Conservation (phyloP, 371 early-diverging fungal species). For the Homolaphlyctis polyrhiza region DNA sequence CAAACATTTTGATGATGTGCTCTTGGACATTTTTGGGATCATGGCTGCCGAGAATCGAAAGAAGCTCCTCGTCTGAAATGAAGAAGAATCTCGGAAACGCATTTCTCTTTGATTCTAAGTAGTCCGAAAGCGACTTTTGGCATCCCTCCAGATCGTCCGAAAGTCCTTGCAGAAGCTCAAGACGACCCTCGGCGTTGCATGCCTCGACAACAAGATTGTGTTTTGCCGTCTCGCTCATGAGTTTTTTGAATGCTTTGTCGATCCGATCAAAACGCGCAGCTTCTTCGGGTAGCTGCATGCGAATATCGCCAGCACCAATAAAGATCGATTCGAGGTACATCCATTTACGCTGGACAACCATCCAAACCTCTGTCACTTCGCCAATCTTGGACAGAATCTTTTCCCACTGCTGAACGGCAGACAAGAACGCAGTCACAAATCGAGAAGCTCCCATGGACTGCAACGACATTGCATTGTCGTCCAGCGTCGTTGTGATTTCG, state of each 20-base stretch:
- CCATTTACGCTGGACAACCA: conserved; percentile 58
- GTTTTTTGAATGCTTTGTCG: conserved; percentile 52
- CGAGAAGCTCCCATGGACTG: conserved; percentile 55
- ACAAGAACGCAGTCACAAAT: conserved; percentile 54
- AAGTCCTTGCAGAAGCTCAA: conserved; percentile 39
- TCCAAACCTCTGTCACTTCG: conserved; percentile 54
- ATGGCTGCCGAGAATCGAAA: conserved; percentile 54
- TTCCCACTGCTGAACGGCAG: conserved; percentile 55
- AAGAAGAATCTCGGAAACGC: conserved; percentile 58
- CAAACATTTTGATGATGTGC: conserved; percentile 60
- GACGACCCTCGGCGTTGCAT: conserved; percentile 46
- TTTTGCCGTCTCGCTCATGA: conserved; percentile 53
- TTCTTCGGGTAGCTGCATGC: conserved; percentile 54
- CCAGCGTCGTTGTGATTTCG: conserved; percentile 44
- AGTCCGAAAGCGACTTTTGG: conserved; percentile 54
- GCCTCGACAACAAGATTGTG: conserved; percentile 50
- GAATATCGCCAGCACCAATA: conserved; percentile 49
- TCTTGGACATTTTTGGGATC: conserved; percentile 54
- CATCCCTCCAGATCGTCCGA: conserved; percentile 47
- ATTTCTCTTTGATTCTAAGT: conserved; percentile 52
- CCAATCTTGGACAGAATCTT: conserved; percentile 52
- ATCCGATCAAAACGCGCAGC: conserved; percentile 51
- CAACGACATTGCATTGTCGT: conserved; percentile 55
- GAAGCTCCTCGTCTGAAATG: conserved; percentile 57
- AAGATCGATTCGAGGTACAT: conserved; percentile 60